These are phyloP conservation scores for Hymenochaete sp. DNA, from an alignment of 1,284 basidiomycete genomes.

Conservation along the genomic window DNA sequence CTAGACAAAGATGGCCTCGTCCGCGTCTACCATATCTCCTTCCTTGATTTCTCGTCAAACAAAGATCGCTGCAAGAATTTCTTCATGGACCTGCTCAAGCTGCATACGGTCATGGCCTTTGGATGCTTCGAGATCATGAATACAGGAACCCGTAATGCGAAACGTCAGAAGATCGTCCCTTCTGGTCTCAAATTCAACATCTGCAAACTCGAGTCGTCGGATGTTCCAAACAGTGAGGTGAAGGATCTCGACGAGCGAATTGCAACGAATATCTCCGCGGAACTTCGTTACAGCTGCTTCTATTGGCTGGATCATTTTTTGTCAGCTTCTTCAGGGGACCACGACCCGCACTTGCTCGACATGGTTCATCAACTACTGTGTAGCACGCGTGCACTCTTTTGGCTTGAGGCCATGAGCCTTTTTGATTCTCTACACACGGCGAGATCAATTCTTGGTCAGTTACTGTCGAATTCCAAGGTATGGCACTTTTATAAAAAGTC, in stretches of 20 bases:
- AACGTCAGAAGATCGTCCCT: too few species aligned
- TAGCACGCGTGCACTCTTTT: constrained; percentile 20
- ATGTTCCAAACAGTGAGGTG: constrained; percentile 2
- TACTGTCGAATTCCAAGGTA: neutral
- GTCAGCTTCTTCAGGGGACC: too few species aligned
- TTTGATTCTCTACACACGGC: neutral
- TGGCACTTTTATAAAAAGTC: neutral
- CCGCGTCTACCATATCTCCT: neutral
- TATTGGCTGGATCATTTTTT: constrained; percentile 7
- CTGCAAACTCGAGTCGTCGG: constrained; percentile 3
- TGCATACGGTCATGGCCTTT: neutral
- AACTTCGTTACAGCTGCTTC: constrained; percentile 2
- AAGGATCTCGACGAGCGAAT: neutral
- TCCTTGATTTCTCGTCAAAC: neutral
- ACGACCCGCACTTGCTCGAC: neutral
- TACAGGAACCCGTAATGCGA: too few species aligned
- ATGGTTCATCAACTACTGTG: constrained; percentile 16
- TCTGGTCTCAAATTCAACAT: constrained; percentile 3
- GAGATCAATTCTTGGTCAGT: neutral
- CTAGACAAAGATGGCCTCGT: neutral
- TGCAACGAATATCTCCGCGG: neutral
- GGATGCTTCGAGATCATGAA: constrained; percentile 1
- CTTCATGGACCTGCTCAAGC: neutral
- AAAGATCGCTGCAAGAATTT: neutral
- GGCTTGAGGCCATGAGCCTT: constrained; percentile 26